phyloP scores from a whole-genome alignment of 176 grass and related monocot species.

The Miscanthus lutarioriparius region DNA sequence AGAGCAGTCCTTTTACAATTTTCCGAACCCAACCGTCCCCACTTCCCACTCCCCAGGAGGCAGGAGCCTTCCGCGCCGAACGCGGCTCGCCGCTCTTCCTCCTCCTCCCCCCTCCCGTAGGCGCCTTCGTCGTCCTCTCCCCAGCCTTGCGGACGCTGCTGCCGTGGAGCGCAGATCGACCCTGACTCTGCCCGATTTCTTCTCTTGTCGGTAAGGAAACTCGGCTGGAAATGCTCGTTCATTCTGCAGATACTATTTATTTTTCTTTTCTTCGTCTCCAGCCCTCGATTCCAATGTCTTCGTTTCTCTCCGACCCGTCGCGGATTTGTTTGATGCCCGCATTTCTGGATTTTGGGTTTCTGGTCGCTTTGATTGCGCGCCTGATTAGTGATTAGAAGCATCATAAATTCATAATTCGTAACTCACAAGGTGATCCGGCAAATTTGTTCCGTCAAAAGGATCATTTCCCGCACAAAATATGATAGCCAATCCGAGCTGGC shows the following conservation, averaged over 20 bases:
- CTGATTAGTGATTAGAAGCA: not conserved
- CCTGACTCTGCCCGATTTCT: not conserved
- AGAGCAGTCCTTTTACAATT: no score
- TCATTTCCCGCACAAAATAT: not conserved
- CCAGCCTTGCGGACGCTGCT: not conserved
- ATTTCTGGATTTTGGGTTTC: not conserved
- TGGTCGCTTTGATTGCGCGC: no score
- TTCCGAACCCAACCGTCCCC: no score
- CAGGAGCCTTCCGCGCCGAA: not conserved
- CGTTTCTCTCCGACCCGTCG: not conserved
- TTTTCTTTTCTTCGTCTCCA: not conserved
- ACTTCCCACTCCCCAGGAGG: no score
- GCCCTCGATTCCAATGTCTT: not conserved
- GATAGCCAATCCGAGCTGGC: not conserved
- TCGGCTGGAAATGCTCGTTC: not conserved
- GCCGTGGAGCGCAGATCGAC: slow-evolving; percentile 3
- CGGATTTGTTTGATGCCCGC: not conserved
- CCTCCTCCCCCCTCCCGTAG: not conserved
- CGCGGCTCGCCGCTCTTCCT: slow-evolving; percentile 16
- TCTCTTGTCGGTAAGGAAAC: not conserved
- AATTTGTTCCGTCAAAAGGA: not conserved
- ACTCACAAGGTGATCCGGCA: not conserved
- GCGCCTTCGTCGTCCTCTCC: slow-evolving; percentile 7
- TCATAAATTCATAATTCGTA: not conserved
- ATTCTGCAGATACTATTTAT: not conserved